phyloP scores from a whole-genome alignment of 805 yeast species.

The Saturnispora besseyi region DNA sequence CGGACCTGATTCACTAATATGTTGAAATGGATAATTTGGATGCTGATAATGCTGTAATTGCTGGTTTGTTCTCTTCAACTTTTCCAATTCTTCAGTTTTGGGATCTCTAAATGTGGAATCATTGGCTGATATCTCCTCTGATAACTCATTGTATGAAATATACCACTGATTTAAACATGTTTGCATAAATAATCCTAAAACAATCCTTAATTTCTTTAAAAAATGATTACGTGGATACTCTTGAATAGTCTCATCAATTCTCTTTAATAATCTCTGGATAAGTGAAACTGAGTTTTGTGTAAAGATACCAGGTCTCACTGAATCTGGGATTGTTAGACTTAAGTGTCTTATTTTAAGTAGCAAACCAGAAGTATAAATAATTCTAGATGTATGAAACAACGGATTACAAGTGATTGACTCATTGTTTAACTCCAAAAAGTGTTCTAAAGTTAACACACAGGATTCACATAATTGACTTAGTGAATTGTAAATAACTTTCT shows the following conservation, averaged over 20 bases:
- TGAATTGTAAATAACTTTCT: constrained; percentile 14
- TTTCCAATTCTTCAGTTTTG: constrained; percentile 1
- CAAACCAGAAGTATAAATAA: constrained; percentile 60
- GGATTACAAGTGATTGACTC: constrained; percentile 50
- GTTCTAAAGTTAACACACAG: constrained; percentile 43
- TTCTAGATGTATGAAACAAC: constrained; percentile 44
- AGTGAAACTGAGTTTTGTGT: constrained; percentile 35
- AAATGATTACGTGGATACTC: constrained; percentile 39
- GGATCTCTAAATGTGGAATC: constrained; percentile 2
- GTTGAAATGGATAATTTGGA: background rate
- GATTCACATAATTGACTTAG: constrained; percentile 37
- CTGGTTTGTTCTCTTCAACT: background rate
- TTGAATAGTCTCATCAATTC: constrained; percentile 24
- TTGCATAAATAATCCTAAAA: constrained; percentile 49
- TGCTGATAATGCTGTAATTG: background rate
- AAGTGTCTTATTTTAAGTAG: constrained; percentile 47
- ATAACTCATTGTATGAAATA: constrained; percentile 13
- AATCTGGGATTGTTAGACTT: constrained; percentile 43
- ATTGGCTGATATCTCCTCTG: constrained; percentile 8
- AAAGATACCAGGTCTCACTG: constrained; percentile 35
- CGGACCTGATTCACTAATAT: background rate
- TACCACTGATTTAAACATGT: constrained; percentile 50
- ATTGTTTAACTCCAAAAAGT: constrained; percentile 35
- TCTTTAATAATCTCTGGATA: constrained; percentile 20
- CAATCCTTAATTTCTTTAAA: constrained; percentile 44